phyloP scores from a whole-genome alignment of 2,329 filamentous ascomycete genomes.

The Aspergillus pseudonomiae region DNA sequence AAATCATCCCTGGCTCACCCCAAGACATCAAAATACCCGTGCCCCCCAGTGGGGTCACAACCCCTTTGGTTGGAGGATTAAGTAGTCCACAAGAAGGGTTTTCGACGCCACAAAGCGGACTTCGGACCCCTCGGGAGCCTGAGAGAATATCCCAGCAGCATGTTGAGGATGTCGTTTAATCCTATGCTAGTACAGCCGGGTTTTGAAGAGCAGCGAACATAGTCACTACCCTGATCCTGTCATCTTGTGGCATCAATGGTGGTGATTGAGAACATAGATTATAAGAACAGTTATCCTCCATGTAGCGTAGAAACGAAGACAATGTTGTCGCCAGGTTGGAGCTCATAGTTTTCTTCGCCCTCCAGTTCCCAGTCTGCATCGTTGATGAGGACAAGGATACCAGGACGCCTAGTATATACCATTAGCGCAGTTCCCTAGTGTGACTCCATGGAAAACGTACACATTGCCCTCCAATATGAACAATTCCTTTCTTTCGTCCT shows the following conservation, averaged over 20 bases:
- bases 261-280: slow-evolving; percentile 8
- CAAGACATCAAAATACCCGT: slow-evolving; percentile 81
- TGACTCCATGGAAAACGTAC: slow-evolving; percentile 59
- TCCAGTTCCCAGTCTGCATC: slow-evolving; percentile 98
- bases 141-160: slow-evolving; percentile 49
- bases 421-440: not conserved
- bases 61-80: slow-evolving; percentile 47
- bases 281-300: slow-evolving; percentile 66
- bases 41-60: slow-evolving; percentile 57
- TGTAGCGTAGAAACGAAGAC: slow-evolving; percentile 96
- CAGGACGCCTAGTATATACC: slow-evolving; percentile 69
- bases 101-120: slow-evolving; percentile 47
- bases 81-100: slow-evolving; percentile 43
- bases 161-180: slow-evolving; percentile 48
- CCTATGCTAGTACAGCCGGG: slow-evolving; percentile 10
- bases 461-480: slow-evolving; percentile 87
- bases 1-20: slow-evolving; percentile 74
- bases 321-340: slow-evolving; percentile 82
- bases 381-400: slow-evolving; percentile 95
- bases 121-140: slow-evolving; percentile 46
- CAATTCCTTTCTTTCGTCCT: slow-evolving; percentile 79
- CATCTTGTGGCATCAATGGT: slow-evolving; percentile 6
- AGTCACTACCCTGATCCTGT: not conserved
- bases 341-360: slow-evolving; percentile 85
- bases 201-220: slow-evolving; percentile 4